Base-by-base conservation (phyloP, 257 asterid species). In the Apocynum venetum region DNA sequence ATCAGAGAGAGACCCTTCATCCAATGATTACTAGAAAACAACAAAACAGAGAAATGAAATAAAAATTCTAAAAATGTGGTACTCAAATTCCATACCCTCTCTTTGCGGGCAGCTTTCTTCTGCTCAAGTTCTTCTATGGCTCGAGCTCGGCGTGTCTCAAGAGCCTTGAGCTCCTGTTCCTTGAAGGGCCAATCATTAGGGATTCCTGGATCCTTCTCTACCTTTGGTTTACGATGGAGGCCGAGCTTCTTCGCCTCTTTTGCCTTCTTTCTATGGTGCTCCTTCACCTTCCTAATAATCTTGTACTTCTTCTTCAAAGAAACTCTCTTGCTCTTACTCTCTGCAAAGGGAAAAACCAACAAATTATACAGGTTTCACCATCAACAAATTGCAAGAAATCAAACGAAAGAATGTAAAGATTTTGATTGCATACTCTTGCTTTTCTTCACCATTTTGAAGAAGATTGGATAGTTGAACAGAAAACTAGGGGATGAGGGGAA, bases 111-210 rank as follows among this genome's bases (percentile, higher is more conserved):
- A 25, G 92, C 96, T 89, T 93, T 90, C 89, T 91, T 93, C 73
- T 83, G 96, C 83, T 93, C 97, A 76, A 90, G 78, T 73, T 91
- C 98, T 51, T 93, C 91, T 7, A 88, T 71, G 3, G 88, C 94
- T 6, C 93, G 91, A 68, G 91, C 86, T 25, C 98, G 96, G 60
- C 97, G 93, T 48, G 51, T 88, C 80, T 93, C 96, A 36, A 93
- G 97, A n/a, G 97, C 97, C 82, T 88, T 89, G 80, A 93, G 97
- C 84, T 93, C 98, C 85, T 93, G 88, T 52, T 95, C 97, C 92
- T 90, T 95, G 74, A 93, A 91, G 8, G 99, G 98, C 97, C 94
- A 91, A 43, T 95, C 99, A 83, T 90, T 93, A 53, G 99, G 98
- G 55, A 95, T 91, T 0, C 97, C 99, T 0, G 96, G 97, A 76